Evolutionary conservation across 176 grass and related monocot genomes (phyloP).

Genomic region (Aechmea fasciata): DNA sequence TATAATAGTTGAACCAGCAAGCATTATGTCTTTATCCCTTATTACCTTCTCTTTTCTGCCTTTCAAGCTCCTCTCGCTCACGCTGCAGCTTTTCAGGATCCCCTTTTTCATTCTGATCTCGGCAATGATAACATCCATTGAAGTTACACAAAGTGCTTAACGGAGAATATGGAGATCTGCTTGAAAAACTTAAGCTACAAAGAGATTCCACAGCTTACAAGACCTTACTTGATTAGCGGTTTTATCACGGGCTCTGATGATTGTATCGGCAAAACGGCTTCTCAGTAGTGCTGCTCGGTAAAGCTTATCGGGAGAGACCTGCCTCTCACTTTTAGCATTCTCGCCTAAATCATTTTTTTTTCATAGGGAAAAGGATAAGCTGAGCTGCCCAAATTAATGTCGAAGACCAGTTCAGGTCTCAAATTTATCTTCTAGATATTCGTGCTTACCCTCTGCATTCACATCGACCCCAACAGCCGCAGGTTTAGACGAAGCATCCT

Average conservation of each 20-base stretch:
- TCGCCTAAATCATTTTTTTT: slow-evolving; percentile 53
- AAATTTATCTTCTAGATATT: slow-evolving; percentile 42
- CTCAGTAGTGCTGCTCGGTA: slow-evolving; percentile 74
- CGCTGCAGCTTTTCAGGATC: slow-evolving; percentile 26
- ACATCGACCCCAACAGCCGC: slow-evolving; percentile 24
- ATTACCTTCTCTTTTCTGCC: slow-evolving; percentile 84
- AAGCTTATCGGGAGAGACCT: slow-evolving; percentile 66
- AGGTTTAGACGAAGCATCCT: slow-evolving; percentile 44
- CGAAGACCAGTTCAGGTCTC: slow-evolving; percentile 27
- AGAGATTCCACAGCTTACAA: background rate
- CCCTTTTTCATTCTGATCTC: slow-evolving; percentile 52
- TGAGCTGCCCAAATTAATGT: slow-evolving; percentile 37
- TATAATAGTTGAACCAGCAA: slow-evolving; percentile 2
- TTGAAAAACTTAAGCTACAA: background rate
- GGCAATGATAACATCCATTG: slow-evolving; percentile 3
- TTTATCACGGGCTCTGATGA: slow-evolving; percentile 76
- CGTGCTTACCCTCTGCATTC: slow-evolving; percentile 83
- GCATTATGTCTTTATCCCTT: background rate
- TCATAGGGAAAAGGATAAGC: slow-evolving; percentile 58
- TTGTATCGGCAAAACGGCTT: slow-evolving; percentile 75
- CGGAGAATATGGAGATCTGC: background rate
- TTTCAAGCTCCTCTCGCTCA: slow-evolving; percentile 76
- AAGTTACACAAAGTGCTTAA: background rate
- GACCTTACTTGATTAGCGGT: slow-evolving; percentile 56
- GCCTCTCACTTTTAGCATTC: slow-evolving; percentile 42